Conservation (phyloP, 2,329 filamentous ascomycete genomes). For the Lomentospora prolificans region DNA sequence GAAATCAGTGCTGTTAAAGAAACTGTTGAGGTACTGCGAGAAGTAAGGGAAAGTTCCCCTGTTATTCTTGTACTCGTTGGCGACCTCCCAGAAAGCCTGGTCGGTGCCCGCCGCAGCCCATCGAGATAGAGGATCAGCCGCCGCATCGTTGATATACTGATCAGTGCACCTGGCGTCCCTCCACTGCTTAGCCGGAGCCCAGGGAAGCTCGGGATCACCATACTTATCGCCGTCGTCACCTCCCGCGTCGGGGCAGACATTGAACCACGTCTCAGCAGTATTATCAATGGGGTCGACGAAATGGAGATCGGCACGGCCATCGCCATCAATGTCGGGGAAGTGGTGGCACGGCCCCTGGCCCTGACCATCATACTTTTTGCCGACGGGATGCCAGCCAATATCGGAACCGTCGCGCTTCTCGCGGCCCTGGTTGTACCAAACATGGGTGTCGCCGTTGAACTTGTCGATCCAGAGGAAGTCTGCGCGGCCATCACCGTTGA, state of each 20-base stretch:
- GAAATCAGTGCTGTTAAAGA: not conserved
- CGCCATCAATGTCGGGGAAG: conserved; percentile 18
- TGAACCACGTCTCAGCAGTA: conserved; percentile 13
- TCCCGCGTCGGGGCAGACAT: conserved; percentile 5
- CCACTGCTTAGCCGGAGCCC: not conserved
- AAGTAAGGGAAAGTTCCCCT: not conserved
- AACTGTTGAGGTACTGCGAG: not conserved
- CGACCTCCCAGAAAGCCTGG: not conserved
- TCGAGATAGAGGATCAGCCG: not conserved
- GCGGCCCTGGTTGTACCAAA: conserved; percentile 22
- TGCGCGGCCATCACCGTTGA: conserved; percentile 25
- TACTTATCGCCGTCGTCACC: conserved; percentile 1
- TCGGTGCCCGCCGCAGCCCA: not conserved
- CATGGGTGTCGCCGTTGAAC: conserved; percentile 20
- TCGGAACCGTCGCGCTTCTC: not conserved
- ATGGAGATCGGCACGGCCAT: conserved; percentile 17
- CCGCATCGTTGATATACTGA: not conserved
- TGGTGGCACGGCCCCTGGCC: conserved; percentile 14
- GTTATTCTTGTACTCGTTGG: not conserved
- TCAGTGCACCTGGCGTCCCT: not conserved
- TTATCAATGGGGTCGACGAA: conserved; percentile 12
- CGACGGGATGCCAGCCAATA: not conserved
- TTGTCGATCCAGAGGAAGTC: conserved; percentile 27
- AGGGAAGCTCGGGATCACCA: not conserved
- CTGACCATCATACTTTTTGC: conserved; percentile 8